Percentiles rank a stretch among this genome's conserved stretches.
These are phyloP conservation scores for Mycena belliarum DNA, from an alignment of 768 basidiomycete genomes.

Conservation along the genomic window DNA sequence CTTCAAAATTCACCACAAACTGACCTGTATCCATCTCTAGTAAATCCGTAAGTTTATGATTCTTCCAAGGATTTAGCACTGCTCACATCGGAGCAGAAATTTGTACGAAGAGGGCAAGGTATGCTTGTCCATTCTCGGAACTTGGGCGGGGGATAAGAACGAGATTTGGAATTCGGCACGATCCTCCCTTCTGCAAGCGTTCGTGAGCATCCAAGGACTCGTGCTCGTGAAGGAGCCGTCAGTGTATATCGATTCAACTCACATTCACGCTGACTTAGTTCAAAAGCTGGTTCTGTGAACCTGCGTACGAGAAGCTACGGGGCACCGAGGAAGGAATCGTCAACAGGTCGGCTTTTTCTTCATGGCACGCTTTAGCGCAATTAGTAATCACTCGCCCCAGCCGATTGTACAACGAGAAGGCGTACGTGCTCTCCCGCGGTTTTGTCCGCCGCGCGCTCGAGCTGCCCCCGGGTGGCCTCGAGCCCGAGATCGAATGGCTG, in stretches of 20 bases:
- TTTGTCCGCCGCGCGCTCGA: conserved; percentile 91
- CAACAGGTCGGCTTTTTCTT: conserved; percentile 59
- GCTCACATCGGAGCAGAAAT: conserved; percentile 50
- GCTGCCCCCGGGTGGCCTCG: conserved; percentile 70
- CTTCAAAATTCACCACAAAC: background rate
- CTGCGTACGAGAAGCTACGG: conserved; percentile 88
- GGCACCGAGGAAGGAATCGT: conserved; percentile 89
- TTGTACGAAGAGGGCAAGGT: conserved; percentile 96
- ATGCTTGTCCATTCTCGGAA: conserved; percentile 87
- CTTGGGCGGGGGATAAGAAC: conserved; percentile 87
- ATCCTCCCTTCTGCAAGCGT: conserved; percentile 87
- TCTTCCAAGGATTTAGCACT: conserved; percentile 1
- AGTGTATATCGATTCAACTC: conserved; percentile 32
- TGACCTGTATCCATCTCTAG: conserved; percentile 32
- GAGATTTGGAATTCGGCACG: conserved; percentile 86
- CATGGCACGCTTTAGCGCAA: background rate
- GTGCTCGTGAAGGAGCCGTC: conserved; percentile 93
- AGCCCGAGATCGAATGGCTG: conserved; percentile 70
- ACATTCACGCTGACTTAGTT: conserved; percentile 1
- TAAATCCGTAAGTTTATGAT: conserved; percentile 67
- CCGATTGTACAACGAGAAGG: conserved; percentile 91
- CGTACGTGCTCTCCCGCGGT: conserved; percentile 85
- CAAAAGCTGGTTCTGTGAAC: conserved; percentile 85
- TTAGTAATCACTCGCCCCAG: conserved; percentile 37
- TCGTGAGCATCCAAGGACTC: conserved; percentile 92